These are phyloP conservation scores for Leptodontidium sp. DNA, from an alignment of 2,329 filamentous ascomycete species.

Conservation along the genomic window DNA sequence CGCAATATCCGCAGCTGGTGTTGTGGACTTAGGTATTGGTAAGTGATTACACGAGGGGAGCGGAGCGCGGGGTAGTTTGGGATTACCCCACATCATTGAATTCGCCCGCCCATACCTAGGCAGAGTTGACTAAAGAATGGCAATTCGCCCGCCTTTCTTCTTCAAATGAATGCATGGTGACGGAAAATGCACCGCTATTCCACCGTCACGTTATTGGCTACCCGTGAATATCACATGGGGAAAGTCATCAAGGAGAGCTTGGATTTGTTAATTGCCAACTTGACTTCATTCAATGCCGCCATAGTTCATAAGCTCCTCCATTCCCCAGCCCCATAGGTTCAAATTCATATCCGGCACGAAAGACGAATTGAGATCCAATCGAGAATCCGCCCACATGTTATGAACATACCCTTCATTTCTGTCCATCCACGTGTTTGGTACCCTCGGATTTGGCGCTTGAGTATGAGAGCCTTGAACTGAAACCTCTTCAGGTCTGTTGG, in stretches of 20 bases:
- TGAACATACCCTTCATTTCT: not conserved
- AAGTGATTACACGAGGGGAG: not conserved
- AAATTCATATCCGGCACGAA: conserved; percentile 5
- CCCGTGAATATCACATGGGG: too few species aligned
- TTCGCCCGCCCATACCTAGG: not conserved
- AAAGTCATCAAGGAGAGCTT: too few species aligned
- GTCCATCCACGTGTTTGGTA: not conserved
- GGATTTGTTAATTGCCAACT: too few species aligned
- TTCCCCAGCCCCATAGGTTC: conserved; percentile 23
- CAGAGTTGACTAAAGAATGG: not conserved
- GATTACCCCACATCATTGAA: not conserved
- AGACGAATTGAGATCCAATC: conserved; percentile 15
- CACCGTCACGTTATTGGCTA: too few species aligned
- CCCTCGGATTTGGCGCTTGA: not conserved
- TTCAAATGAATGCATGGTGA: too few species aligned
- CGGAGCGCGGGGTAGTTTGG: not conserved
- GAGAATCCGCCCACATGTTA: conserved; percentile 9
- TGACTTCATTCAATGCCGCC: not conserved
- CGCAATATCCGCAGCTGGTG: conserved; percentile 3
- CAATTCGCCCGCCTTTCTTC: not conserved
- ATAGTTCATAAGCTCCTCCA: conserved; percentile 24
- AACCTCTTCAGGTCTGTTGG: not conserved
- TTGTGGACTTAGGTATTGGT: not conserved
- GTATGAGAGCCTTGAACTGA: not conserved
- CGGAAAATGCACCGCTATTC: not conserved